phyloP scores from a whole-genome alignment of 164 flowering plant genomes.

The Liriodendron chinense region DNA sequence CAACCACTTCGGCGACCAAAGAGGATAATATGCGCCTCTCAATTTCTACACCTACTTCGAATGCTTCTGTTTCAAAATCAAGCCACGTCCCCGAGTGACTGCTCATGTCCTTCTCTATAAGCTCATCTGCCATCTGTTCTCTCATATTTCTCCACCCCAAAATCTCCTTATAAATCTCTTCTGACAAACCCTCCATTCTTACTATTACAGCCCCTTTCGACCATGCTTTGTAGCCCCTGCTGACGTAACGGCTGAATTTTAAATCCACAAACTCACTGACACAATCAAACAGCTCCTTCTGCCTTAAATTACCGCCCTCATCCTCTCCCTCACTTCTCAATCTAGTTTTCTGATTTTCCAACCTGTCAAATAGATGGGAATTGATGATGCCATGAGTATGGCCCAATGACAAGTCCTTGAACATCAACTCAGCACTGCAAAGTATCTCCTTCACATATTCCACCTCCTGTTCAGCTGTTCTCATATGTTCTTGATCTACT shows the following conservation, averaged over 20 bases:
- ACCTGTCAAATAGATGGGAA: conserved; percentile 56
- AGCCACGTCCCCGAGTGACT: conserved; percentile 65
- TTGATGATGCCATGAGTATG: conserved; percentile 42
- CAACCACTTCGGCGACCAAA: conserved; percentile 69
- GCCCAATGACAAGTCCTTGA: conserved; percentile 56
- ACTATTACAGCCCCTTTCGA: conserved; percentile 48
- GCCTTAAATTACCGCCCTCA: conserved; percentile 17
- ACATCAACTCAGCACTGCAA: conserved; percentile 46
- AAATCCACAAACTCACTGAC: conserved; percentile 70
- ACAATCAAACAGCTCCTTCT: conserved; percentile 66
- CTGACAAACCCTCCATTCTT: conserved; percentile 56
- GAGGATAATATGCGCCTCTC: conserved; percentile 48
- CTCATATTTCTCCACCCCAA: conserved; percentile 57
- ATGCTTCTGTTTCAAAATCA: conserved; percentile 63
- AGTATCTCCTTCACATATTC: conserved; percentile 60
- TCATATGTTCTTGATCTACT: conserved; percentile 8
- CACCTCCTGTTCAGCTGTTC: conserved; percentile 47
- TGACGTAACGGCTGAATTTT: conserved; percentile 45
- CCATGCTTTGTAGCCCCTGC: conserved; percentile 61
- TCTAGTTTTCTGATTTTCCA: conserved; percentile 49
- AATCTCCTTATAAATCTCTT: conserved; percentile 71
- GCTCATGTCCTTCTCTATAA: conserved; percentile 93
- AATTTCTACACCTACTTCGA: conserved; percentile 53
- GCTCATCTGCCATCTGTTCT: conserved; percentile 82
- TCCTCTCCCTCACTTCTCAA: conserved; percentile 10